phyloP scores from a whole-genome alignment of 2,329 filamentous ascomycete species.

The Aspergillus caelatus region DNA sequence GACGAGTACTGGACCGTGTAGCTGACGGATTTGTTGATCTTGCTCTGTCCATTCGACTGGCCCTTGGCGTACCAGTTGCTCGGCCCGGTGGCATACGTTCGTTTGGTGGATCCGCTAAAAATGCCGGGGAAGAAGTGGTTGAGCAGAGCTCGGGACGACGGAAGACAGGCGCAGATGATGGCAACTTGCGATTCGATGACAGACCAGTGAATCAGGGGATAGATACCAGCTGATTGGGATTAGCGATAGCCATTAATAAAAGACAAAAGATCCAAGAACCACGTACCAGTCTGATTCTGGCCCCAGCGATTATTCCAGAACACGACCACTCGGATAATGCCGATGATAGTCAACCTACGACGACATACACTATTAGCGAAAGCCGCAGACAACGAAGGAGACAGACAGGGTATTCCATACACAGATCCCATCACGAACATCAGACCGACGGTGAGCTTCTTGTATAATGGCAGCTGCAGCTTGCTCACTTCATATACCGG shows the following conservation, averaged over 20 bases:
- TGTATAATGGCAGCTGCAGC: slow-evolving; percentile 20
- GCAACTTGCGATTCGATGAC: slow-evolving; percentile 32
- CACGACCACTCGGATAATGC: slow-evolving; percentile 29
- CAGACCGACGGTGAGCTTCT: slow-evolving; percentile 21
- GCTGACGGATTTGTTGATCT: slow-evolving; percentile 28
- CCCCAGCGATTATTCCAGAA: slow-evolving; percentile 30
- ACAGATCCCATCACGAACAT: slow-evolving; percentile 25
- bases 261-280: background rate
- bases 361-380: background rate
- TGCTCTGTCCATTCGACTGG: slow-evolving; percentile 13
- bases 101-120: slow-evolving; percentile 14
- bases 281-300: slow-evolving; percentile 19
- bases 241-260: background rate
- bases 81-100: slow-evolving; percentile 14
- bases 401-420: slow-evolving; percentile 3
- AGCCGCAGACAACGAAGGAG: background rate
- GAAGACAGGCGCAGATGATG: slow-evolving; percentile 30
- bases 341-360: slow-evolving; percentile 25
- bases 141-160: slow-evolving; percentile 27
- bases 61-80: slow-evolving; percentile 4
- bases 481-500: slow-evolving; percentile 26
- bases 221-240: slow-evolving; percentile 16
- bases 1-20: slow-evolving; percentile 28
- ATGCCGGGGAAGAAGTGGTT: slow-evolving; percentile 23
- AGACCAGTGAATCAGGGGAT: slow-evolving; percentile 32